phyloP scores from a whole-genome alignment of 1,139 yeast species.

The Diutina siamensis region DNA sequence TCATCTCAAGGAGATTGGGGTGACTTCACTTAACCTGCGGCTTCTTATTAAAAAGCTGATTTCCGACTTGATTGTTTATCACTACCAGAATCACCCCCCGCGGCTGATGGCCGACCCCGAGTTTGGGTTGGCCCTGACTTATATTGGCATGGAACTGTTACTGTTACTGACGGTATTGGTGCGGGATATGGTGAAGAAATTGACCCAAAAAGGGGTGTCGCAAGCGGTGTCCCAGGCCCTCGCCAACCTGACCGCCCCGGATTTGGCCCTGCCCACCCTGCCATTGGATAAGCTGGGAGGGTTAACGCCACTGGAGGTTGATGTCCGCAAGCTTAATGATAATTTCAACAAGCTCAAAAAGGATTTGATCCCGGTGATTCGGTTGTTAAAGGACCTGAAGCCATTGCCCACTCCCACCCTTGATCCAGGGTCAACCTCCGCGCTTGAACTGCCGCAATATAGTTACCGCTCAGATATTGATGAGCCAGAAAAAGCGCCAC shows the following conservation, averaged over 20 bases:
- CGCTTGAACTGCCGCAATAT: not conserved
- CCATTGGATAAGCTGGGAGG: slow-evolving; percentile 6
- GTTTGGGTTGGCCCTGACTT: slow-evolving; percentile 20
- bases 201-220: slow-evolving; percentile 12
- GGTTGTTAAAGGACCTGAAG: slow-evolving; percentile 40
- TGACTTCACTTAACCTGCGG: slow-evolving; percentile 28
- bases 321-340: slow-evolving; percentile 31
- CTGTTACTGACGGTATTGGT: slow-evolving; percentile 2
- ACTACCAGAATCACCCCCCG: slow-evolving; percentile 22
- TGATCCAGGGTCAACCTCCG: slow-evolving; percentile 12
- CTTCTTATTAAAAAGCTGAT: slow-evolving; percentile 38
- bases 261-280: not conserved
- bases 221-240: slow-evolving; percentile 20
- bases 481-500: not conserved
- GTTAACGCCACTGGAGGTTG: slow-evolving; percentile 10
- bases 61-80: slow-evolving; percentile 29
- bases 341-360: slow-evolving; percentile 39
- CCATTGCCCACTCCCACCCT: slow-evolving; percentile 48
- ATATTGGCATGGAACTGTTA: slow-evolving; percentile 19
- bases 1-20: slow-evolving; percentile 52
- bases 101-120: slow-evolving; percentile 21
- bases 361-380: slow-evolving; percentile 41
- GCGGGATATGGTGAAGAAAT: not conserved
- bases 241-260: slow-evolving; percentile 10
- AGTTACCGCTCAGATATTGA: not conserved